Percentiles rank a stretch among this genome's conserved stretches.
Evolutionary conservation across 148 eudicot species (phyloP).

Genomic region (Polygonum maritimum): DNA sequence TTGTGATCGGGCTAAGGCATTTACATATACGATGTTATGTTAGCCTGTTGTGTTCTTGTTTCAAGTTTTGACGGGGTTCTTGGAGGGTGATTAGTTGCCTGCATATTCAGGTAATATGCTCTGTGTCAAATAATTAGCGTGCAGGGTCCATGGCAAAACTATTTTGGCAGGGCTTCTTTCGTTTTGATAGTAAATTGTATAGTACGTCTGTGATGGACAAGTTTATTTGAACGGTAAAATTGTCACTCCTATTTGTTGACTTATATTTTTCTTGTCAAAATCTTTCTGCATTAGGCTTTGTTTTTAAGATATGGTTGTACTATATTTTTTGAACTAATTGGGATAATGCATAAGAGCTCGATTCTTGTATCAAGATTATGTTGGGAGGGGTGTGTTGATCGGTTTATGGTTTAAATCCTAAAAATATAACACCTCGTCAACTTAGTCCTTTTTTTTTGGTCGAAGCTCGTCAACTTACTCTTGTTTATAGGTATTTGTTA

Average conservation of each 20-base stretch:
- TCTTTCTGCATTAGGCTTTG: background rate
- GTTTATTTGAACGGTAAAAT: background rate
- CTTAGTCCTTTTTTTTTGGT: too few relatives aligned
- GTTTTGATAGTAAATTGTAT: background rate
- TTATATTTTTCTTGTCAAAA: too few relatives aligned
- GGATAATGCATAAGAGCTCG: too few relatives aligned
- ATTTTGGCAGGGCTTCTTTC: background rate
- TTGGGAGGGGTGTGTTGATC: too few relatives aligned
- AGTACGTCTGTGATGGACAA: background rate
- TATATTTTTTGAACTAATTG: too few relatives aligned
- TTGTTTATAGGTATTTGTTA: too few relatives aligned
- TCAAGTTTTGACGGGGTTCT: background rate
- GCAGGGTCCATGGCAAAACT: background rate
- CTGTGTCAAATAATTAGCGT: constrained; percentile 3
- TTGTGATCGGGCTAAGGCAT: background rate
- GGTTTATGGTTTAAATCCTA: too few relatives aligned
- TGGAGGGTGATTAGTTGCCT: background rate
- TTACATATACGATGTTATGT: background rate
- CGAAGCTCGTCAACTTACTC: too few relatives aligned
- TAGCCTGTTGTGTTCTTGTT: constrained; percentile 1
- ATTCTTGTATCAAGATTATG: too few relatives aligned
- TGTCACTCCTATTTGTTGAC: background rate
- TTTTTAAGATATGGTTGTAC: background rate
- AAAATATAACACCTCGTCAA: too few relatives aligned
- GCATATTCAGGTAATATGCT: background rate